phyloP scores from a whole-genome alignment of 2,329 filamentous ascomycete species.

The Monosporascus sp. region DNA sequence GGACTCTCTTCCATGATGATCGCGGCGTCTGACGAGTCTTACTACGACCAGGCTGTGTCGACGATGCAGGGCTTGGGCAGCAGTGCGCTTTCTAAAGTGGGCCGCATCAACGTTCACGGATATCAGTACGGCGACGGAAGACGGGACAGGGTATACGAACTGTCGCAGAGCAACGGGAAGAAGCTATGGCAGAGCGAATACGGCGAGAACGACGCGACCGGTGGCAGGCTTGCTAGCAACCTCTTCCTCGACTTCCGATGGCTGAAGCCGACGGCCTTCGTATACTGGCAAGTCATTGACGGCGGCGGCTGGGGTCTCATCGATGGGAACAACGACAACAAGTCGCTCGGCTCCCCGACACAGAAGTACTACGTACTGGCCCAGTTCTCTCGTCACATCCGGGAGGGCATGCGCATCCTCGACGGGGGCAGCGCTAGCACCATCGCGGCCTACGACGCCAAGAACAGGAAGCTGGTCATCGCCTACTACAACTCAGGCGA shows the following conservation, averaged over 20 bases:
- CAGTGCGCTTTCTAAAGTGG: slow-evolving; percentile 22
- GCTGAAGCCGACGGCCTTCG: slow-evolving; percentile 37
- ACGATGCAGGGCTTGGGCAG: slow-evolving; percentile 25
- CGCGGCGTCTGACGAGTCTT: slow-evolving; percentile 36
- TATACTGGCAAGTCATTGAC: slow-evolving; percentile 40
- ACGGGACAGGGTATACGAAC: slow-evolving; percentile 28
- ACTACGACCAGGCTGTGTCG: slow-evolving; percentile 31
- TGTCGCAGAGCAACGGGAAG: slow-evolving; percentile 21
- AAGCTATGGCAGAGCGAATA: slow-evolving; percentile 40
- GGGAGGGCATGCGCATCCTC: slow-evolving; percentile 34
- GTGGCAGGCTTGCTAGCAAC: slow-evolving; percentile 28
- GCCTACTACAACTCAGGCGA: slow-evolving; percentile 35
- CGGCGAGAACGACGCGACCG: slow-evolving; percentile 35
- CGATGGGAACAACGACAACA: slow-evolving; percentile 31
- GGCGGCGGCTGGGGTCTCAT: slow-evolving; percentile 36
- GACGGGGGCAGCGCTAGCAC: slow-evolving; percentile 30
- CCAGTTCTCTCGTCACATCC: slow-evolving; percentile 35
- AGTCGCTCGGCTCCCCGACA: slow-evolving; percentile 22
- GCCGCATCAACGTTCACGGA: slow-evolving; percentile 40
- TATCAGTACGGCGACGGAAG: slow-evolving; percentile 31
- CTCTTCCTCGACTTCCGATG: slow-evolving; percentile 35
- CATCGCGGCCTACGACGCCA: slow-evolving; percentile 34
- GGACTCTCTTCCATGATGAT: slow-evolving; percentile 26
- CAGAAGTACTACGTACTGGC: slow-evolving; percentile 39
- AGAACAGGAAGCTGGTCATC: slow-evolving; percentile 29